phyloP scores from a whole-genome alignment of 2,329 filamentous ascomycete genomes.

The Colletotrichum australisinense region DNA sequence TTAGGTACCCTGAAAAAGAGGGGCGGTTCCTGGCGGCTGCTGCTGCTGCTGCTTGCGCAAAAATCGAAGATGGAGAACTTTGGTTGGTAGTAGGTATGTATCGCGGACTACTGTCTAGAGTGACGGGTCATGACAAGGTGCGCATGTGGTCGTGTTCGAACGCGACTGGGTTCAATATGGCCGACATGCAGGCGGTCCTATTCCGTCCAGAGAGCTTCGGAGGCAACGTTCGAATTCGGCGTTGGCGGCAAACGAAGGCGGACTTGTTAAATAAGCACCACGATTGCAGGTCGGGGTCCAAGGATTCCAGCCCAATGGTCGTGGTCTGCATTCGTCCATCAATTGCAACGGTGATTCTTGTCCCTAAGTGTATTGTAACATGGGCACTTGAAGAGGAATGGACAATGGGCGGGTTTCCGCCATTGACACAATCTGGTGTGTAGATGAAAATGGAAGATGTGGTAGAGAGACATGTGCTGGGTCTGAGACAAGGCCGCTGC shows the following conservation, averaged over 20 bases:
- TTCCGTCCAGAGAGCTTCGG: constrained; percentile 15
- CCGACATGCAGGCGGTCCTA: constrained; percentile 25
- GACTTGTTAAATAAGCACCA: constrained; percentile 1
- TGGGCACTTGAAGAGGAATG: background rate
- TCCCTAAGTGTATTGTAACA: too few relatives aligned
- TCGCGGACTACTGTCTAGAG: constrained; percentile 2
- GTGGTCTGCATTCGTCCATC: constrained; percentile 14
- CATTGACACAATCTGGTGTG: background rate
- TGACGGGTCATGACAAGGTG: constrained; percentile 26
- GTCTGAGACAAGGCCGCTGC: background rate
- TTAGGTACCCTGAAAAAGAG: background rate
- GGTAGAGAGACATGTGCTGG: background rate
- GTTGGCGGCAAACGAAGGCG: constrained; percentile 28
- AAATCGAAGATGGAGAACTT: background rate
- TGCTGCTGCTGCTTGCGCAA: background rate
- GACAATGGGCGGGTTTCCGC: background rate
- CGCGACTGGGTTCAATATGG: constrained; percentile 38
- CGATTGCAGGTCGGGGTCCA: background rate
- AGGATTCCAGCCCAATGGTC: constrained; percentile 34
- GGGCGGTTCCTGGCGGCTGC: constrained; percentile 2
- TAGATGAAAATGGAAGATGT: background rate
- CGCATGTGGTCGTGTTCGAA: constrained; percentile 31
- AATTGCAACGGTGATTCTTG: background rate
- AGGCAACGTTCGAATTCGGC: constrained; percentile 7
- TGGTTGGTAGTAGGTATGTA: background rate